Percentiles rank a stretch among this genome's conserved stretches.
phyloP scores from a whole-genome alignment of 805 yeast species.

The Wickerhamomyces pijperi region DNA sequence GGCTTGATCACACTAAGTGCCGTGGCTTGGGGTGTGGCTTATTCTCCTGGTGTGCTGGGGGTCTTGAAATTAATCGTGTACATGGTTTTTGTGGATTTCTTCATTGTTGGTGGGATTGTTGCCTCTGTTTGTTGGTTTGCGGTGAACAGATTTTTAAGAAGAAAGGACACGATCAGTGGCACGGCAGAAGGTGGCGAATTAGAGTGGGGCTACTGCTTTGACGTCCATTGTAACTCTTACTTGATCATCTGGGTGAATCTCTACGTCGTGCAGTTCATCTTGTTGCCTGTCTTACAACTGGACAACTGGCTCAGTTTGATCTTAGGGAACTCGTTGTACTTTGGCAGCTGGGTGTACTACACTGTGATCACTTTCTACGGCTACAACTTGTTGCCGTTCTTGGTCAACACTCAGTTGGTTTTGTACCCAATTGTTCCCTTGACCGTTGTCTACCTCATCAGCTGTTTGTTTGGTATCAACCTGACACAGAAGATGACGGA shows the following conservation, averaged over 20 bases:
- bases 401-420: constrained; percentile 50
- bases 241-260: constrained; percentile 67
- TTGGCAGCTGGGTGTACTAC: constrained; percentile 65
- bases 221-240: constrained; percentile 87
- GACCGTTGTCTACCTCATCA: constrained; percentile 44
- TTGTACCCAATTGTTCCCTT: constrained; percentile 55
- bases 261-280: constrained; percentile 62
- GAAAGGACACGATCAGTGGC: constrained; percentile 20
- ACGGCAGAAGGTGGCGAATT: constrained; percentile 29
- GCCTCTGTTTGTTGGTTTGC: constrained; percentile 68
- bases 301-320: constrained; percentile 58
- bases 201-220: constrained; percentile 94
- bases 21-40: constrained; percentile 82
- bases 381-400: constrained; percentile 64
- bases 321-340: constrained; percentile 70
- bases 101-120: constrained; percentile 54
- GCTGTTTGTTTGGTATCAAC: constrained; percentile 53
- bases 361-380: constrained; percentile 79
- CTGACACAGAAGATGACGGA: constrained; percentile 55
- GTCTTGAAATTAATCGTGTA: constrained; percentile 59
- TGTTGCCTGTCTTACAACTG: constrained; percentile 60
- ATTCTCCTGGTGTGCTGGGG: constrained; percentile 50
- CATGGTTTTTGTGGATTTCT: constrained; percentile 80
- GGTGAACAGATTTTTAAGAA: constrained; percentile 54
- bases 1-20: constrained; percentile 62